Conservation (phyloP, 768 basidiomycete species). For the Xerocomellus chrysenteron region DNA sequence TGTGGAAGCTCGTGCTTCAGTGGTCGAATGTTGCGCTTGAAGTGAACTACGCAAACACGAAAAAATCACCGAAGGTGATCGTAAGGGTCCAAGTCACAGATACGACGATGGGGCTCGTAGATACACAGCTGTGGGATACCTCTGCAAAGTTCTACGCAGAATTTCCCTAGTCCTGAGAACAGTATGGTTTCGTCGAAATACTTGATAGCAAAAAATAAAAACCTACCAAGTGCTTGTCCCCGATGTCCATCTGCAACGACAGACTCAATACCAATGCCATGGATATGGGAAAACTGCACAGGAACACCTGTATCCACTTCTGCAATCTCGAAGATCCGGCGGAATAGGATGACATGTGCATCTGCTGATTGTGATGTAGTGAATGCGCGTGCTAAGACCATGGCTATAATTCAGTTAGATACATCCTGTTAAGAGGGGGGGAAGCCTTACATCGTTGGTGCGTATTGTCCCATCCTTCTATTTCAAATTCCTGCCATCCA, state of each 20-base stretch:
- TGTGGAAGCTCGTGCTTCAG: neutral
- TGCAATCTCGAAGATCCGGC: constrained; percentile 16
- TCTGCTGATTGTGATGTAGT: constrained; percentile 27
- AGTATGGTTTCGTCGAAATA: neutral
- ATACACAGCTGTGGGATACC: neutral
- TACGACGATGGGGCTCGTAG: neutral
- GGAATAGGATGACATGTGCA: constrained; percentile 25
- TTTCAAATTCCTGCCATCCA: constrained; percentile 1
- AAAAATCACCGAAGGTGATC: neutral
- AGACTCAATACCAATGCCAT: neutral
- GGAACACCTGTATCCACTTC: neutral
- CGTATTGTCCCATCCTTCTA: neutral
- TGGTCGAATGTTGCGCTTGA: neutral
- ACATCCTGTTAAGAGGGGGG: too few species aligned
- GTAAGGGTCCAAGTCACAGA: neutral
- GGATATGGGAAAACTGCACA: neutral
- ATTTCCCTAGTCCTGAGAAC: constrained; percentile 2
- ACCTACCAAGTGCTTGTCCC: constrained; percentile 1
- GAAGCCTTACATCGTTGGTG: neutral
- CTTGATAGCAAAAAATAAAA: neutral
- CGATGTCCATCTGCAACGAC: constrained; percentile 7
- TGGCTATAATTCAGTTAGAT: neutral
- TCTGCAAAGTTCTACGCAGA: constrained; percentile 2
- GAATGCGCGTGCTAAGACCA: constrained; percentile 22
- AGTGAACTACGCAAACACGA: neutral